phyloP scores from a whole-genome alignment of 176 grass and related monocot species.

The Olyra latifolia region DNA sequence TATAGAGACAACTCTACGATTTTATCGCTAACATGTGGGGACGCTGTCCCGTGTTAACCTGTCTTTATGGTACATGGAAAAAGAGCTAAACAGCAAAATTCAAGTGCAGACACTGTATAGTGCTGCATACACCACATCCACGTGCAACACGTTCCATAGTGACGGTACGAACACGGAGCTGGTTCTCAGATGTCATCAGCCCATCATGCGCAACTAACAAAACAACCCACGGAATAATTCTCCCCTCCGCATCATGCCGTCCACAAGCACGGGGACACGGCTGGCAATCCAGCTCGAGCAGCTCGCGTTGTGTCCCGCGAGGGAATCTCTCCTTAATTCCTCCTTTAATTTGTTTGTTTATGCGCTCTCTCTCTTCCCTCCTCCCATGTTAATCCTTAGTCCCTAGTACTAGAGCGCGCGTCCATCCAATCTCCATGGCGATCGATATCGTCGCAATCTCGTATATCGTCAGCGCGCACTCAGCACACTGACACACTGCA shows the following conservation, averaged over 20 bases:
- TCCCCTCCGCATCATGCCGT: neutral
- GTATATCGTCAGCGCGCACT: neutral
- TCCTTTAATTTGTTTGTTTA: neutral
- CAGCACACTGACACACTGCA: neutral
- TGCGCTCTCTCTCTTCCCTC: neutral
- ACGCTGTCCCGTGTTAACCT: too few species aligned
- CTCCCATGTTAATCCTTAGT: slow-evolving; percentile 9
- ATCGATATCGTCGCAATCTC: neutral
- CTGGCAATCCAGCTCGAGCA: neutral
- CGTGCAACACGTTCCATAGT: neutral
- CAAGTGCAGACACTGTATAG: too few species aligned
- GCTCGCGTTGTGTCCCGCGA: neutral
- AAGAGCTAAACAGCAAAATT: too few species aligned
- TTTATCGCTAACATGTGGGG: too few species aligned
- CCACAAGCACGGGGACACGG: neutral
- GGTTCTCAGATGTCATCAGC: neutral
- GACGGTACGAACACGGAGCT: neutral
- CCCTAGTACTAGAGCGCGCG: neutral
- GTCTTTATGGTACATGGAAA: too few species aligned
- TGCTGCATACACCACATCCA: too few species aligned
- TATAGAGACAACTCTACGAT: too few species aligned
- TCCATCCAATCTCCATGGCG: neutral
- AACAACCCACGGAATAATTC: neutral
- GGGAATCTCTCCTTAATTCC: neutral
- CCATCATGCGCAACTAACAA: neutral